phyloP scores from a whole-genome alignment of 164 flowering plant genomes.

The Berberis thunbergii region DNA sequence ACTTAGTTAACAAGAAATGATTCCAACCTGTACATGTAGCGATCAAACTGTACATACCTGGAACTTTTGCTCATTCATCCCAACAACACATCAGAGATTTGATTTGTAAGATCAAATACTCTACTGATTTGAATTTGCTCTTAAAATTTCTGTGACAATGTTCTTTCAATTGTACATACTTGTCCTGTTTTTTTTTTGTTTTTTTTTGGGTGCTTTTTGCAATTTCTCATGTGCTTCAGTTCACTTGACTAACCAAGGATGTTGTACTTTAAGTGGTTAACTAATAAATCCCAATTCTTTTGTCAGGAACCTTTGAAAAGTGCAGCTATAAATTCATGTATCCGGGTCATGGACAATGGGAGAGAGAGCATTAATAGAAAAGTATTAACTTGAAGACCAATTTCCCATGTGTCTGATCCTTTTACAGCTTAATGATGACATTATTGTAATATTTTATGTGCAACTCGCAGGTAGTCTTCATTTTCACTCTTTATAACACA shows the following conservation, averaged over 20 bases:
- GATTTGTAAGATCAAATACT: no score
- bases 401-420: neutral
- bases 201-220: no score
- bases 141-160: neutral
- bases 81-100: no score
- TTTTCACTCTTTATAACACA: constrained; percentile 72
- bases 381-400: constrained; percentile 27
- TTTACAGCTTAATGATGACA: constrained; percentile 2
- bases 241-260: neutral
- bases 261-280: neutral
- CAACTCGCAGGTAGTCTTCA: constrained; percentile 63
- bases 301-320: constrained; percentile 67
- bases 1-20: no score
- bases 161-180: neutral
- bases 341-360: constrained; percentile 82
- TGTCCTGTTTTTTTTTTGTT: no score
- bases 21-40: neutral
- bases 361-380: constrained; percentile 65
- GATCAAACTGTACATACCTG: no score
- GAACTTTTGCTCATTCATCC: no score
- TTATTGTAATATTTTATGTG: neutral
- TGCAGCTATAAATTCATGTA: constrained; percentile 60
- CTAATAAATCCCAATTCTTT: constrained; percentile 1
- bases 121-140: no score
- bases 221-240: neutral